Conservation (phyloP, 2,329 filamentous ascomycete genomes). For the Elsinoe perseae region DNA sequence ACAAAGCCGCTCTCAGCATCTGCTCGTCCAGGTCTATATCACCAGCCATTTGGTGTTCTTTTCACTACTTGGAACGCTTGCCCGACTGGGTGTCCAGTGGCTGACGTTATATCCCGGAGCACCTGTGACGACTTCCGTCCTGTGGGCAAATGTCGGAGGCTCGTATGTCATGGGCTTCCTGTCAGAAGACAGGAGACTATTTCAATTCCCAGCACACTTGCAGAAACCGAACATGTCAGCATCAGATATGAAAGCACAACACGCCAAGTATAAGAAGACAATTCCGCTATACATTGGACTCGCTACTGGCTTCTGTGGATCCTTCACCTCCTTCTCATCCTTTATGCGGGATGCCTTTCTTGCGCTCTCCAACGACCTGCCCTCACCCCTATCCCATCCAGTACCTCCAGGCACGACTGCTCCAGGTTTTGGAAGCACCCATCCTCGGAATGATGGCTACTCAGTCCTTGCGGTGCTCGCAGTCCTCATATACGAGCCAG, state of each 20-base stretch:
- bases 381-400: slow-evolving; percentile 42
- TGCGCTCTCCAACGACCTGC: slow-evolving; percentile 66
- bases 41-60: slow-evolving; percentile 80
- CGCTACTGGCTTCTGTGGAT: slow-evolving; percentile 79
- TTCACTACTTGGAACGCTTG: slow-evolving; percentile 74
- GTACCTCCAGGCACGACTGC: slow-evolving; percentile 18
- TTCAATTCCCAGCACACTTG: slow-evolving; percentile 58
- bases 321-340: slow-evolving; percentile 81
- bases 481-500: slow-evolving; percentile 64
- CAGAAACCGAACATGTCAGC: slow-evolving; percentile 31
- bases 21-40: slow-evolving; percentile 45
- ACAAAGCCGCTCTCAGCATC: background rate
- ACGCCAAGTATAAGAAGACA: slow-evolving; percentile 62
- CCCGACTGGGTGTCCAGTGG: slow-evolving; percentile 69
- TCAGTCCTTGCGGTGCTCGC: slow-evolving; percentile 75
- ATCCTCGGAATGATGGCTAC: slow-evolving; percentile 61
- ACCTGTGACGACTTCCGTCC: slow-evolving; percentile 62
- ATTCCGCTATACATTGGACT: slow-evolving; percentile 84
- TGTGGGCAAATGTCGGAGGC: slow-evolving; percentile 85
- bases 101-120: slow-evolving; percentile 72
- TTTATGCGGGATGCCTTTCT: slow-evolving; percentile 77
- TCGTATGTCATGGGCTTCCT: slow-evolving; percentile 81
- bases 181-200: slow-evolving; percentile 67
- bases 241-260: slow-evolving; percentile 25
- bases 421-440: slow-evolving; percentile 28